Conservation (phyloP, 208 protist species). For the Novymonas esmeraldas region DNA sequence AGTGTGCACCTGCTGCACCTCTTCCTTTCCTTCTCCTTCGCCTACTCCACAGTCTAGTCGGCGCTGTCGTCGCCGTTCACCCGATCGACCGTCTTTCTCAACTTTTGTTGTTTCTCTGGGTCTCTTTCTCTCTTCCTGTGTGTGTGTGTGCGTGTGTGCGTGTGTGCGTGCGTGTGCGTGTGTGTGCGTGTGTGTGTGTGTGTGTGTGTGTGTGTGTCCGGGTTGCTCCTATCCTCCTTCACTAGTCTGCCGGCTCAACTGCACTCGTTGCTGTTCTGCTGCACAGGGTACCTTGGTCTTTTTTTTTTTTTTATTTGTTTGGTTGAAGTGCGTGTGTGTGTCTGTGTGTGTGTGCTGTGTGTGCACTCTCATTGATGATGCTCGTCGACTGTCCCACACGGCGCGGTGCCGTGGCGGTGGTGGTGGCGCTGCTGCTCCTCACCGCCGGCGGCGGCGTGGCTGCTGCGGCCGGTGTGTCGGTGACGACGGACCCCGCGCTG, state of each 20-base stretch:
- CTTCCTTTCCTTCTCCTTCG: not conserved
- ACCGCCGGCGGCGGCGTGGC: not conserved
- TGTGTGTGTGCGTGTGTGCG: not conserved
- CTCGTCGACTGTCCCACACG: too few species aligned
- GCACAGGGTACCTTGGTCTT: too few species aligned
- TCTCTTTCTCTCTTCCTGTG: not conserved
- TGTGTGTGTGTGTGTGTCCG: not conserved
- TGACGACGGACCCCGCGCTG: conserved; percentile 7
- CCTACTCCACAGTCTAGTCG: not conserved
- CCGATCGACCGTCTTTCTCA: too few species aligned
- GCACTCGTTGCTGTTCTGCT: too few species aligned
- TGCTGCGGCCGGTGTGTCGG: not conserved
- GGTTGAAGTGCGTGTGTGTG: too few species aligned
- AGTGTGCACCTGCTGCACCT: not conserved
- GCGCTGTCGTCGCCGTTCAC: too few species aligned
- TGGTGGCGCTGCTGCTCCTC: not conserved
- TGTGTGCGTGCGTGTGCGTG: not conserved
- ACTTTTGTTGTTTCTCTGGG: not conserved
- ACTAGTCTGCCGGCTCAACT: too few species aligned
- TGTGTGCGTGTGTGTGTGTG: not conserved
- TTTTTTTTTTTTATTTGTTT: too few species aligned
- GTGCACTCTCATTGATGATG: not conserved
- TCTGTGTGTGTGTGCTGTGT: not conserved
- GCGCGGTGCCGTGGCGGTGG: conserved; percentile 1
- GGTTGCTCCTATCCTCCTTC: too few species aligned